Evolutionary conservation across 1,284 basidiomycete species (phyloP), one percentile per base, ranked within the genome.

Genomic region (Leccinum angustisporum): DNA sequence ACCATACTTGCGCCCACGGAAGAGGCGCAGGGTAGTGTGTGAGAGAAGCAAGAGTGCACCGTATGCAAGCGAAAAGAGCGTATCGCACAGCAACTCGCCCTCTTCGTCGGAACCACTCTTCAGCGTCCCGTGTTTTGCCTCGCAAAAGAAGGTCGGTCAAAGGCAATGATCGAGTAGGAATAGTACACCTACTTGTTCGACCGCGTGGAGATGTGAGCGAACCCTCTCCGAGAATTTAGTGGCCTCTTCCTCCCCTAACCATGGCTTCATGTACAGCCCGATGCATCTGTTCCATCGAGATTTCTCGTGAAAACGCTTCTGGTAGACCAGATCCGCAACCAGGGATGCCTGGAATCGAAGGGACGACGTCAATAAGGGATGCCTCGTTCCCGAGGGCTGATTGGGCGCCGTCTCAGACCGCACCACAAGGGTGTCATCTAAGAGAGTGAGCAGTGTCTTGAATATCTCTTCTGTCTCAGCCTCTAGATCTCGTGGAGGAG

Each of bases 1-100:
- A 75, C 97, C 97, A 78, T 99, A 99, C 64, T 94, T 86, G 68
- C 87, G 86, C 40, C 97, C 97, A 70, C 95, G 91, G 76, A 95
- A 85, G 61, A 99, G 86, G 66, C 93, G 91, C 65, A 99, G 84
- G 34, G 85, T 91, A 38, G 97, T 98, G 79, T 99, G 97, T 62
- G 98, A 99, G 67, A 99, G 86, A 63, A 99, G 84, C 14, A 99
- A 84, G 34, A 99, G 85, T 65, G 97, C 94, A 70, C 97, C 97
- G 75, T 99, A 99, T 16, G 97, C 97, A 63, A 99, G 84, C 36
- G 95, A 98, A 81, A 99, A 99, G 59, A 95, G 85, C 1, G 90
- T 95, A 74, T 98, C 90, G 76, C 95, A 97, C 54, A 98, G 81
- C 57, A 97, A 77, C 75, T 96, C 94, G 60, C 88, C 91, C 71